Evolutionary conservation across 2,329 filamentous ascomycete species (phyloP).

Genomic region (Thielaviopsis musarum): DNA sequence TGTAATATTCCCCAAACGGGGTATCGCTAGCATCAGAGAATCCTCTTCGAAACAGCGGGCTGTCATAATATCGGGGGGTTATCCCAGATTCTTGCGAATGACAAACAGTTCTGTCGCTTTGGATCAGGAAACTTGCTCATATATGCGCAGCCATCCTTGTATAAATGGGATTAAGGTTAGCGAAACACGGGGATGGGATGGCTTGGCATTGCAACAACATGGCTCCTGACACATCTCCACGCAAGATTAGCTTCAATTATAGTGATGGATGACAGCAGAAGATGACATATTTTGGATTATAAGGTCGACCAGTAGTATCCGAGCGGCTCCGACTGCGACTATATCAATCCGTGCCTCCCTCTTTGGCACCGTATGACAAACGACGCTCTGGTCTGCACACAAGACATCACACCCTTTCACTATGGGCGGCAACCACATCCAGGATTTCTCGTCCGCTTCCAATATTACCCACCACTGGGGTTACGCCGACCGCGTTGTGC

Average conservation of each 20-base stretch:
- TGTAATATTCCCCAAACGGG: too few species aligned
- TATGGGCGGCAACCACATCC: slow-evolving; percentile 21
- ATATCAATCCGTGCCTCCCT: not conserved
- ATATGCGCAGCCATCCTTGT: slow-evolving; percentile 3
- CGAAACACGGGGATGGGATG: not conserved
- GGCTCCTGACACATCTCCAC: not conserved
- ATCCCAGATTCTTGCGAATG: too few species aligned
- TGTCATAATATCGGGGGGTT: not conserved
- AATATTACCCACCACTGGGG: slow-evolving; percentile 29
- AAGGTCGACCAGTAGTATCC: too few species aligned
- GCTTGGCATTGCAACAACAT: not conserved
- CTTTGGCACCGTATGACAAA: not conserved
- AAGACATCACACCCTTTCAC: slow-evolving; percentile 9
- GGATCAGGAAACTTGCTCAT: slow-evolving; percentile 4
- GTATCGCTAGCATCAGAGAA: too few species aligned
- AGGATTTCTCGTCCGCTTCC: slow-evolving; percentile 23
- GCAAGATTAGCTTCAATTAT: not conserved
- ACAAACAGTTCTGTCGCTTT: too few species aligned
- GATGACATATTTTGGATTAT: not conserved
- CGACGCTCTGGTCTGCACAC: not conserved
- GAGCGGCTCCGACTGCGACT: not conserved
- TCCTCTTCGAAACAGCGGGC: not conserved
- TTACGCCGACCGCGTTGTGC: slow-evolving; percentile 27
- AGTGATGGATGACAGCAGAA: too few species aligned
- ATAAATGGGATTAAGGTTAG: slow-evolving; percentile 1